These are phyloP conservation scores for Kwoniella dejecticola DNA, from an alignment of 768 basidiomycete species.

Conservation along the genomic window DNA sequence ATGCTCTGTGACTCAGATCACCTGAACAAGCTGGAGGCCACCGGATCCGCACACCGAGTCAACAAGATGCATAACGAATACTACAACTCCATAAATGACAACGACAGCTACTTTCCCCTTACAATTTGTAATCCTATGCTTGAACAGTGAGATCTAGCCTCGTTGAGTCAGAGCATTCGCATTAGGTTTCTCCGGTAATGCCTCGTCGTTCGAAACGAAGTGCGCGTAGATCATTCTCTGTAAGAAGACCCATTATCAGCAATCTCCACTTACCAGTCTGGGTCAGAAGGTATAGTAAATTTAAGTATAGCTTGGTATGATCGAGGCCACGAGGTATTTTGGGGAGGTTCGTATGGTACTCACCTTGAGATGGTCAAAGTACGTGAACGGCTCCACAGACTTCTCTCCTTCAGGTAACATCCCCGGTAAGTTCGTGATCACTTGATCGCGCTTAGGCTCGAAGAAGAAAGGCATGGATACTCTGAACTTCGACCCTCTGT, in stretches of 20 bases:
- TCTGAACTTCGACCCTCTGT: slow-evolving; percentile 28
- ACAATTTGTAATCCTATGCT: not conserved
- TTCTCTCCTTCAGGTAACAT: slow-evolving; percentile 20
- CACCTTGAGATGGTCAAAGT: slow-evolving; percentile 35
- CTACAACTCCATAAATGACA: slow-evolving; percentile 1
- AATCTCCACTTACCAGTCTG: not conserved
- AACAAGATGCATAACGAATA: not conserved
- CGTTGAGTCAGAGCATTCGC: slow-evolving; percentile 28
- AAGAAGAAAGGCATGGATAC: slow-evolving; percentile 41
- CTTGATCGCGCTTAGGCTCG: slow-evolving; percentile 27
- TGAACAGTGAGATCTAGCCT: slow-evolving; percentile 15
- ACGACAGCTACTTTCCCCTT: not conserved
- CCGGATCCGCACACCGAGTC: not conserved
- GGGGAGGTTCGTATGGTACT: too few relatives aligned
- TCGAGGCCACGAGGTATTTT: too few relatives aligned
- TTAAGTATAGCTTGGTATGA: too few relatives aligned
- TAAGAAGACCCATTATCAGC: not conserved
- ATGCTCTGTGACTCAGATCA: too few relatives aligned
- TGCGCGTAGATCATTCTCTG: slow-evolving; percentile 33
- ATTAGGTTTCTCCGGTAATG: slow-evolving; percentile 28
- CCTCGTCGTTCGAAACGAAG: slow-evolving; percentile 27
- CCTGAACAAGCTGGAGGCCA: too few relatives aligned
- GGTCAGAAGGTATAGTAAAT: not conserved
- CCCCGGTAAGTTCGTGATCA: slow-evolving; percentile 16
- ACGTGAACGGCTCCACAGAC: slow-evolving; percentile 26